Conservation (phyloP, 2,329 filamentous ascomycete genomes). For the Penicillium sp. region DNA sequence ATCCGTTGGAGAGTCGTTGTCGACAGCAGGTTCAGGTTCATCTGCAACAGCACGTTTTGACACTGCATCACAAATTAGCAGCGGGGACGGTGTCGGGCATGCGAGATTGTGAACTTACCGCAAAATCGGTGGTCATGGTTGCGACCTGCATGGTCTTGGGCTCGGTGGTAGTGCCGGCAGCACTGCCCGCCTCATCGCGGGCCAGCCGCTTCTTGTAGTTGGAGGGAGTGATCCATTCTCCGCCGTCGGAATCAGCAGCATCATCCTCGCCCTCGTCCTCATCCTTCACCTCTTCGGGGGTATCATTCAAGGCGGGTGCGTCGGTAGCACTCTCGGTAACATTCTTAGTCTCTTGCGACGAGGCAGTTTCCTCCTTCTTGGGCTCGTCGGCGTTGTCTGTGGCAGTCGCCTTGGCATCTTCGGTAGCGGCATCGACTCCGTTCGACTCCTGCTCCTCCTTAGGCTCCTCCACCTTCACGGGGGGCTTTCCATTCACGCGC, state of each 20-base stretch:
- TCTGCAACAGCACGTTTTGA: constrained; percentile 90
- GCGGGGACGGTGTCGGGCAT: neutral
- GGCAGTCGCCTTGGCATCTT: constrained; percentile 28
- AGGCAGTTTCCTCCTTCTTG: constrained; percentile 21
- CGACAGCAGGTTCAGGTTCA: constrained; percentile 88
- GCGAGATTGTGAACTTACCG: constrained; percentile 58
- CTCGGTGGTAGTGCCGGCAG: constrained; percentile 51
- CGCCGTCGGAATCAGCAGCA: constrained; percentile 51
- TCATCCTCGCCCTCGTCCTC: constrained; percentile 30
- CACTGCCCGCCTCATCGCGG: constrained; percentile 55
- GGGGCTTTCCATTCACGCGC: constrained; percentile 67
- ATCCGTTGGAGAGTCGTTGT: constrained; percentile 72
- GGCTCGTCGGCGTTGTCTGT: constrained; percentile 27
- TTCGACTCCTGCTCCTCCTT: constrained; percentile 28
- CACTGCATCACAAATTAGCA: constrained; percentile 27
- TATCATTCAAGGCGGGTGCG: constrained; percentile 22
- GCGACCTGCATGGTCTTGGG: constrained; percentile 75
- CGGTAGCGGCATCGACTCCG: constrained; percentile 30
- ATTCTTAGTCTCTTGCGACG: constrained; percentile 7
- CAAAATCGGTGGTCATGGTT: constrained; percentile 92
- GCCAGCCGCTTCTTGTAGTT: constrained; percentile 85
- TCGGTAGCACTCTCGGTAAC: constrained; percentile 13
- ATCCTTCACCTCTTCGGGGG: constrained; percentile 28
- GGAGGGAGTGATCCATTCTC: constrained; percentile 90
- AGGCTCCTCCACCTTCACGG: constrained; percentile 43